Evolutionary conservation across 495 filamentous ascomycete species (phyloP).

Genomic region (Darksidea phi): DNA sequence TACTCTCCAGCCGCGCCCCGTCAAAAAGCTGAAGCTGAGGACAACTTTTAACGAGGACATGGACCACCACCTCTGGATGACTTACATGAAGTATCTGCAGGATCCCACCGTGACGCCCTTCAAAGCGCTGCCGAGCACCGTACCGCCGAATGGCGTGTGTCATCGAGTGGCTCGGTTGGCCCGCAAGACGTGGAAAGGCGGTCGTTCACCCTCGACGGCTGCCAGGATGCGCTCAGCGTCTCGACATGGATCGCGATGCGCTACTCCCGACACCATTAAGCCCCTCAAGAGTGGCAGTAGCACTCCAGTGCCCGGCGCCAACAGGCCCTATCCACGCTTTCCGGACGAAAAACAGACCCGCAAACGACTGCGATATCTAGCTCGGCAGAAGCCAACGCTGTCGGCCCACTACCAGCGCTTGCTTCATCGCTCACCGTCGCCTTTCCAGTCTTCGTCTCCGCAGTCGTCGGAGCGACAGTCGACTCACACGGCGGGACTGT

Average conservation of each 20-base stretch:
- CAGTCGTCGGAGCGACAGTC: constrained; percentile 6
- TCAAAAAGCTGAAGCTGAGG: constrained; percentile 36
- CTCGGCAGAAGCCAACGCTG: constrained; percentile 69
- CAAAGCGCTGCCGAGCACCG: constrained; percentile 79
- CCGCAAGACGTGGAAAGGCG: constrained; percentile 77
- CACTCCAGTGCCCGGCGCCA: constrained; percentile 57
- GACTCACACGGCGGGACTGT: constrained; percentile 32
- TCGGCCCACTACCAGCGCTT: constrained; percentile 67
- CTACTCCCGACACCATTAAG: constrained; percentile 47
- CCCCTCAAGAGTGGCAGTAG: constrained; percentile 59
- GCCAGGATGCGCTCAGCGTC: constrained; percentile 6
- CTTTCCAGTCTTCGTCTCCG: constrained; percentile 58
- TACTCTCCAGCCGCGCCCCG: constrained; percentile 14
- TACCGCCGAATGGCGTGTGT: constrained; percentile 87
- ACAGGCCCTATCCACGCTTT: constrained; percentile 56
- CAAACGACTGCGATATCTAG: constrained; percentile 75
- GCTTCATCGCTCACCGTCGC: constrained; percentile 71
- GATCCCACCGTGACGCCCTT: constrained; percentile 93
- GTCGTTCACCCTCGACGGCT: constrained; percentile 28
- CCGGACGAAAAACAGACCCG: constrained; percentile 80
- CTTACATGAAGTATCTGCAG: constrained; percentile 81
- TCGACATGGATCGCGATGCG: constrained; percentile 27
- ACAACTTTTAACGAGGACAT: constrained; percentile 77
- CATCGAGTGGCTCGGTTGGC: constrained; percentile 83
- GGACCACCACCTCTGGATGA: constrained; percentile 91